Base-by-base conservation (phyloP, 1,284 basidiomycete genomes). In the Ustilago vetiveriae region DNA sequence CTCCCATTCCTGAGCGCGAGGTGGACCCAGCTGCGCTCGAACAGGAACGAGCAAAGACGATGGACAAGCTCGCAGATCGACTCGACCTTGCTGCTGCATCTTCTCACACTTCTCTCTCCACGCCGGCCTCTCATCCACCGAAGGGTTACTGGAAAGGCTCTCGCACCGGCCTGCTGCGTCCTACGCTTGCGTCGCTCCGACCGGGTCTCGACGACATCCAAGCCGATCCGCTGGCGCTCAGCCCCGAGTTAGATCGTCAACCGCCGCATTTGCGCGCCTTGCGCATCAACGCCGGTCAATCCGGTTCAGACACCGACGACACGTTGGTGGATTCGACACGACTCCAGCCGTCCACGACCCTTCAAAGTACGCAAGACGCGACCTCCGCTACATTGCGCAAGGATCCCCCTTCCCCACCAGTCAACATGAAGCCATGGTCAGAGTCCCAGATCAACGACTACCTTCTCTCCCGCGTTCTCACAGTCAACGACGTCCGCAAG, bases 1-100 rank as follows among this genome's bases (percentile, higher is more conserved):
- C 83, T 4, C 79, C 79, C n/a, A 75, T 82, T n/a, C 78, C 79
- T 1, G 77, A 82, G 53, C 65, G 80, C 24, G 80, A 82, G 38
- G 72, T 81, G 7, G 80, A 82, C 44, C 80, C 80, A 0, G 74
- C 79, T 6, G 58, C 70, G 3, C 63, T 82, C 5, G 79, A 80
- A 42, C 48, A 50, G 13, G 67, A 67, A 32, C 52, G 73, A 8
- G 50, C 48, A 24, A 66, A 67, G 49, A 55, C 58, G 2, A 60
- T 77, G 36, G 68, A 49, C 32, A 49, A 57, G 19, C 33, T 64
- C 2, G 62, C 67, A 2, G 37, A 58, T 11, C 44, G 23, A 23
- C 49, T 69, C 38, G 65, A 74, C 14, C 13, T 38, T 16, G 62
- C 68, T 4, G 32, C 58, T n/a, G 54, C 48, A 1, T 26, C 57